Evolutionary conservation across 345 rosid species (phyloP), one percentile per base, ranked within the genome.

Genomic region (Eucalyptus coolabah): DNA sequence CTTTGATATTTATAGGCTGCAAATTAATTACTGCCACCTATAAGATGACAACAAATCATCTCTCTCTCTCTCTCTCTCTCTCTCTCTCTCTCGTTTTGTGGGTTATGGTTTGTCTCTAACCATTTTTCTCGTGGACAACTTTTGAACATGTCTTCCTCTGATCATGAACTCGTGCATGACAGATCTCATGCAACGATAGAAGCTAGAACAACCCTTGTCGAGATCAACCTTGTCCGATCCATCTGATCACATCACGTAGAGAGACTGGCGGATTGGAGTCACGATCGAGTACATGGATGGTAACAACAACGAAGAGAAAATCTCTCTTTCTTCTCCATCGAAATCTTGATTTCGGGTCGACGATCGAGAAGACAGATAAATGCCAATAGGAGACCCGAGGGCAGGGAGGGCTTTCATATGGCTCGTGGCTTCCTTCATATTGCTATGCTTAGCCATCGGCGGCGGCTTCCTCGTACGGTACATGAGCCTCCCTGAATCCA

Each of bases 341-440:
- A 47, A 26, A 21, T 81, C 30, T 23, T 81, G 45, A 18, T 50
- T 81, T 53, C 49, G 40, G 87, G 30, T 49, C 24, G 0, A 9
- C 51, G 86, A 34, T 86, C 65, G 30, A 19, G 32, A 53, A 47
- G 30, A n/a, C 13, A 12, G 17, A 85, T 92, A 89, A 93, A 96
- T 96, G 99, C 94, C 99, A 89, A 94, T 93, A 90, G 91, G 92
- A 90, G 94, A 95, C 92, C 98, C 98, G 82, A 89, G 81, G 63
- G 93, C 96, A 50, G 98, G 98, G 24, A 94, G 91, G n/a, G 85
- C 91, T 26, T 93, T 93, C 90, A 81, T 97, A 92, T 96, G 97
- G 97, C 91, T 94, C 77, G 87, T 95, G 50, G 90, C 94, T n/a
- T 91, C 89, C 50, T 88, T 94, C 85, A 86, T 97, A 59, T 93